Percentiles rank a stretch among this genome's conserved stretches.
Evolutionary conservation across 345 rosid species (phyloP).

Genomic region (Hibiscus mutabilis): DNA sequence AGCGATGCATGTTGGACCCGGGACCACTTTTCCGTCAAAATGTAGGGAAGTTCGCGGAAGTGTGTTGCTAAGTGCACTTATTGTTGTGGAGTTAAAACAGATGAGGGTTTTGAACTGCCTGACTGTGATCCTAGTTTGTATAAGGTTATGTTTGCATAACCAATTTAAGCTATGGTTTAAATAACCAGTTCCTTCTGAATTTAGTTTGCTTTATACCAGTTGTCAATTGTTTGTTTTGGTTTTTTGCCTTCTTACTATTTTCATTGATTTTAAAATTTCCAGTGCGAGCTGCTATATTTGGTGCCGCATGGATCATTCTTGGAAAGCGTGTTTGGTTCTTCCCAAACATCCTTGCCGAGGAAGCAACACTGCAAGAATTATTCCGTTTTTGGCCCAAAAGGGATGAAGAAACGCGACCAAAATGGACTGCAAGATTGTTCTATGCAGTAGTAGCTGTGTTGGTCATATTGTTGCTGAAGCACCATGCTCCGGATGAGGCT

Average conservation of each 20-base stretch:
- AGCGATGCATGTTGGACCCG: not conserved
- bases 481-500: not conserved
- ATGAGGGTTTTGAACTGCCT: not conserved
- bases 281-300: constrained; percentile 84
- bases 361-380: constrained; percentile 86
- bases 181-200: not conserved
- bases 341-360: constrained; percentile 99
- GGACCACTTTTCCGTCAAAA: not conserved
- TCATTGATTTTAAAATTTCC: not conserved
- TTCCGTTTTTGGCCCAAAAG: constrained; percentile 98
- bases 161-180: not conserved
- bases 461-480: not conserved
- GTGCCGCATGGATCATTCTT: constrained; percentile 58
- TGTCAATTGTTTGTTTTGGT: not conserved
- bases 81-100: not conserved
- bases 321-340: constrained; percentile 97
- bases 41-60: not conserved
- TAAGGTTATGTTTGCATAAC: not conserved
- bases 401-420: constrained; percentile 92
- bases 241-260: not conserved
- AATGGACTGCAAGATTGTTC: constrained; percentile 94
- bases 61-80: not conserved
- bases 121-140: not conserved
- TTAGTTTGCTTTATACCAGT: not conserved
- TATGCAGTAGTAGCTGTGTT: constrained; percentile 32